Percentiles rank a stretch among this genome's conserved stretches.
Evolutionary conservation across 805 yeast species (phyloP).

Genomic region (Barnettozyma vustinii): DNA sequence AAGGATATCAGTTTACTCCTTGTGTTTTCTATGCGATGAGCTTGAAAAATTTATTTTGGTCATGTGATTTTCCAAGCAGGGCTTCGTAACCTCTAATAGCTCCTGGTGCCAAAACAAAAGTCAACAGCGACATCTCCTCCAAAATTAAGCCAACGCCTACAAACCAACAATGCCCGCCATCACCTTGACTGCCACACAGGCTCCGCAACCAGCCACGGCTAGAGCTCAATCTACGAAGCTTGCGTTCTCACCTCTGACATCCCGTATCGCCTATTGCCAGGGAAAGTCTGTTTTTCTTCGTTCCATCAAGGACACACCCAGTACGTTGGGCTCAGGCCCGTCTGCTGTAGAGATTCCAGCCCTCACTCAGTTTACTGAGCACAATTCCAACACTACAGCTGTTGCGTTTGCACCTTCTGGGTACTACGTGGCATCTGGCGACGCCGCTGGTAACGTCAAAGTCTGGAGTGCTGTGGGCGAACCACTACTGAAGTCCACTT

Average conservation of each 20-base stretch:
- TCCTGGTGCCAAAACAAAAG: neutral
- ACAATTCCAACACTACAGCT: slow-evolving; percentile 66
- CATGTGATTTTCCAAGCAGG: neutral
- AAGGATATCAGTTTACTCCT: neutral
- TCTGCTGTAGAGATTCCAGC: slow-evolving; percentile 20
- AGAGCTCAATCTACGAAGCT: neutral
- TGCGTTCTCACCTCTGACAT: neutral
- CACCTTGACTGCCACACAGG: neutral
- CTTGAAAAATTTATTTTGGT: neutral
- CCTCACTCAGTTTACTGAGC: slow-evolving; percentile 66
- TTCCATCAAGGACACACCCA: slow-evolving; percentile 35
- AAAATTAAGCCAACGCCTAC: neutral
- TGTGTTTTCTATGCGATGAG: neutral
- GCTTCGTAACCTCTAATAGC: neutral
- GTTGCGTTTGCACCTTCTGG: slow-evolving; percentile 90
- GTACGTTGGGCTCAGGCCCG: slow-evolving; percentile 9
- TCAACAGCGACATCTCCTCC: neutral
- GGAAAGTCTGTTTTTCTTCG: slow-evolving; percentile 70
- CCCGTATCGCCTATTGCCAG: slow-evolving; percentile 24
- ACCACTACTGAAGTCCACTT: slow-evolving; percentile 69
- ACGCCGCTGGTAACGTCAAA: slow-evolving; percentile 80
- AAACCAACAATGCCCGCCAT: neutral
- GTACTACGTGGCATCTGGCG: slow-evolving; percentile 86
- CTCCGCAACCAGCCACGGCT: neutral
- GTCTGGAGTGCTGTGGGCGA: slow-evolving; percentile 69